Conservation (phyloP, 108 stramenopile genomes). For the Phaeodactylum tricornutum region DNA sequence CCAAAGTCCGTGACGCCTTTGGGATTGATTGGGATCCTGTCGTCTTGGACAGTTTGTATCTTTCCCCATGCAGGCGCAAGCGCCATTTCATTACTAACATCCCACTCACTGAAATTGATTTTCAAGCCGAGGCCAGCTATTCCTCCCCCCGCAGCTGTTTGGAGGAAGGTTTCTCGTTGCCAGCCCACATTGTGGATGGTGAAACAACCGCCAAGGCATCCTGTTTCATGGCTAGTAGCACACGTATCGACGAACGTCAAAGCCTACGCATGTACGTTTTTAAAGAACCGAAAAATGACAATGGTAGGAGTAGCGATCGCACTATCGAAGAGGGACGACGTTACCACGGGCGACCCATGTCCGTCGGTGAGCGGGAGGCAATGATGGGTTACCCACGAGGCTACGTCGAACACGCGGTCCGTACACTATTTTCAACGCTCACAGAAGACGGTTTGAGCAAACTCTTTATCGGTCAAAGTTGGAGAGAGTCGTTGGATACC, state of each 20-base stretch:
- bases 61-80: conserved; percentile 19
- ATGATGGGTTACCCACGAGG: conserved; percentile 27
- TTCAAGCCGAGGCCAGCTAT: not conserved
- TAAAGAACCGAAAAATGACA: not conserved
- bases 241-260: conserved; percentile 8
- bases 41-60: conserved; percentile 12
- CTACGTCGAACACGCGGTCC: conserved; percentile 10
- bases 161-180: conserved; percentile 13
- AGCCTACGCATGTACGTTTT: conserved; percentile 10
- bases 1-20: not conserved
- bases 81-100: conserved; percentile 19
- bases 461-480: not conserved
- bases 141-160: conserved; percentile 9
- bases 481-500: conserved; percentile 3
- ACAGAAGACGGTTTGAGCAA: not conserved
- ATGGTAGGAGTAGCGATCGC: not conserved
- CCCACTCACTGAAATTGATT: conserved; percentile 1
- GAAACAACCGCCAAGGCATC: conserved; percentile 5
- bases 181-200: conserved; percentile 8
- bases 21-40: conserved; percentile 7
- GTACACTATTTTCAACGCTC: not conserved
- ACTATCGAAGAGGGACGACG: not conserved
- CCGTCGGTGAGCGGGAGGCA: conserved; percentile 16
- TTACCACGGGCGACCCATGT: conserved; percentile 6
- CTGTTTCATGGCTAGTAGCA: conserved; percentile 12